A percentile compares a stretch with the other conserved stretches of the same genome.
phyloP scores from a whole-genome alignment of 176 grass and related monocot species.

The Zoysia pacifica region DNA sequence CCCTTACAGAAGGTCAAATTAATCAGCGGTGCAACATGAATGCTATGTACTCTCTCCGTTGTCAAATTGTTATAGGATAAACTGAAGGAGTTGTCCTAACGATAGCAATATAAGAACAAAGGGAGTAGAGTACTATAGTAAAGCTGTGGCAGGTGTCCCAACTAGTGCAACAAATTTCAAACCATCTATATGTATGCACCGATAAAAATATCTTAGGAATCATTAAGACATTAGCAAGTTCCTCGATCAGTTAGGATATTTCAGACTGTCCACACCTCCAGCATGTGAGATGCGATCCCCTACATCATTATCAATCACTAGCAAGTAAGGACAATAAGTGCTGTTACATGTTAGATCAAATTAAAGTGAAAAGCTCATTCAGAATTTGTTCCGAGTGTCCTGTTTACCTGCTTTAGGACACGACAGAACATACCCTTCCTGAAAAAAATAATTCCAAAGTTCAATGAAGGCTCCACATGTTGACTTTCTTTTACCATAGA shows the following conservation, averaged over 20 bases:
- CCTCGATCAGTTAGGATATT: neutral
- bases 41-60: too few species aligned
- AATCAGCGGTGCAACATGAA: too few species aligned
- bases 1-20: too few species aligned
- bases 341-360: neutral
- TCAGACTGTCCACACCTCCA: neutral
- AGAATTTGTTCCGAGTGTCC: constrained; percentile 32
- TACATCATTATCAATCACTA: neutral
- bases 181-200: neutral
- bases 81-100: too few species aligned
- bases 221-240: neutral
- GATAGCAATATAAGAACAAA: too few species aligned
- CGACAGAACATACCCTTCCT: neutral
- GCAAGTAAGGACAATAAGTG: neutral
- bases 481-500: neutral
- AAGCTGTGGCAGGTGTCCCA: neutral
- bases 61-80: too few species aligned
- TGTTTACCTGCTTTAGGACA: constrained; percentile 11
- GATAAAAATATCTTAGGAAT: neutral
- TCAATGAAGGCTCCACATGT: neutral
- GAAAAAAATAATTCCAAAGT: neutral
- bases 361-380: neutral
- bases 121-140: too few species aligned
- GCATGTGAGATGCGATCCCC: neutral
- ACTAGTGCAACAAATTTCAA: neutral